Evolutionary conservation across 106 monocot genomes (phyloP).

Genomic region (Hemerocallis citrina): DNA sequence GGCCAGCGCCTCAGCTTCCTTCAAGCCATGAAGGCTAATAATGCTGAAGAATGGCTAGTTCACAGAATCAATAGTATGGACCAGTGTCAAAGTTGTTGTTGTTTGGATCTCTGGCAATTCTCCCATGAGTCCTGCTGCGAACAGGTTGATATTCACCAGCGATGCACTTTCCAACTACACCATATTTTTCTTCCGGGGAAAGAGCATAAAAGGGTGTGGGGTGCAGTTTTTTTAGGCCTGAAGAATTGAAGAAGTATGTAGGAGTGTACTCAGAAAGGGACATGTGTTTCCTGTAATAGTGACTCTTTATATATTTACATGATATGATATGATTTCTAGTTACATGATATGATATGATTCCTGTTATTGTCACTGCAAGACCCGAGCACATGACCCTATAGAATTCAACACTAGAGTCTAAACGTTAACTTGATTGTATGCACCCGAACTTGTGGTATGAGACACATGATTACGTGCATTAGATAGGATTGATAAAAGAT

Average conservation of each 20-base stretch:
- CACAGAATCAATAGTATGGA: constrained; percentile 10
- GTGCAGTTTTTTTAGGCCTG: constrained; percentile 27
- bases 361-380: no score
- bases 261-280: no score
- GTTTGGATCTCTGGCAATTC: constrained; percentile 17
- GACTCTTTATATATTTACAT: no score
- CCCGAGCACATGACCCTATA: no score
- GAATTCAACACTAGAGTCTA: no score
- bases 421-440: no score
- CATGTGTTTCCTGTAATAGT: no score
- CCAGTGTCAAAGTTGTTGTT: constrained; percentile 26
- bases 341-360: no score
- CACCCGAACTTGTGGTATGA: no score
- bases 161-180: constrained; percentile 1
- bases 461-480: no score
- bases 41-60: constrained; percentile 14
- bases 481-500: no score
- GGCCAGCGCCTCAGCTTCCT: constrained; percentile 28
- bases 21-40: constrained; percentile 19
- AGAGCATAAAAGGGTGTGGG: constrained; percentile 23
- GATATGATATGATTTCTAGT: no score
- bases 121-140: constrained; percentile 21
- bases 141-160: constrained; percentile 27
- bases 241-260: constrained; percentile 19
- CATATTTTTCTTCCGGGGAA: constrained; percentile 5